Evolutionary conservation across 148 eudicot species (phyloP), one percentile per base, ranked within the genome.

Genomic region (Diospyros kaki): DNA sequence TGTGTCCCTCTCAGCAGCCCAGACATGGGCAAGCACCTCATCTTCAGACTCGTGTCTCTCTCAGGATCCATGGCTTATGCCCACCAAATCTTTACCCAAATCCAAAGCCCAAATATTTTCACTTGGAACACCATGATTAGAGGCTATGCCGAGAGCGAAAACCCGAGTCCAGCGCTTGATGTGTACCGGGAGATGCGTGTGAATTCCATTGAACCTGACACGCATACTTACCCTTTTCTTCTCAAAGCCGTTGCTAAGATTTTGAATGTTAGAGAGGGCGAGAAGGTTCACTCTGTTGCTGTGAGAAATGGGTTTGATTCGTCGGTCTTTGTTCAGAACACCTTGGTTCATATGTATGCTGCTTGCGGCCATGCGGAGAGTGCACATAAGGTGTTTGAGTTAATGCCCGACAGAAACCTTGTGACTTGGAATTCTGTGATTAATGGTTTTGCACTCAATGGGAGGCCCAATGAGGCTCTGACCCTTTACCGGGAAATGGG

Each of bases 391-490:
- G 12, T 93, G 89, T 93, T 93, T 71, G 92, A 75, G 43, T 5
- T 11, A 83, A 91, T 93, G 94, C 65, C 85, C 70, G 91, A 77
- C 56, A 91, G 89, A 78, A 86, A 88, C 78, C 85, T 93, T 13
- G 98, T 93, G 66, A 86, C 90, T 66, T 93, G 96, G 96, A 93
- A 93, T 71, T 83, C 94, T 51, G 89, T 89, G 52, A 88, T 91
- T 61, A 93, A 93, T 86, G 96, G 91, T 72, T 86, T 85, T 82
- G 88, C 86, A 14, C 69, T 87, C 58, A 93, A 93, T 79, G 87
- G 91, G 39, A 81, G 84, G 76, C 89, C 96, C 10, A 80, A 84
- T 74, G 89, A 89, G 77, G 81, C 84, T 4, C 75, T 93, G 73
- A 75, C 67, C 6, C 83, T 91, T 78, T 91, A 73, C 74, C 74